Evolutionary conservation across 768 basidiomycete genomes (phyloP), one percentile per base, ranked within the genome.

Genomic region (Trametes sanguinea): DNA sequence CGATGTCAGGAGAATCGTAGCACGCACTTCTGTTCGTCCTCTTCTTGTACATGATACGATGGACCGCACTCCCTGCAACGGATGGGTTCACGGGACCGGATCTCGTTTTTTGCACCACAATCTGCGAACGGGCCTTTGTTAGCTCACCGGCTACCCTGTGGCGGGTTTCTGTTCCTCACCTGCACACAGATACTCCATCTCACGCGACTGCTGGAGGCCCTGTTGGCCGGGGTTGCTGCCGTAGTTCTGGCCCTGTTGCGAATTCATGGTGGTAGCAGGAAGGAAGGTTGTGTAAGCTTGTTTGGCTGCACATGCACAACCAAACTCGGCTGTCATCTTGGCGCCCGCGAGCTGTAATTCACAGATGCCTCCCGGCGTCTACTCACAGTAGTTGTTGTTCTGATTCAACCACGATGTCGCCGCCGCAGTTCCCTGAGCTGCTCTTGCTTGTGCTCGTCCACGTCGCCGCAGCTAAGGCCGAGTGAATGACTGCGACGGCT

Each of bases 21-120:
- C 54, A 79, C 94, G 73, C 69, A 98, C 96, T 95, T 81, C 94
- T 81, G 71, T 84, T 92, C 27, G 95, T 96, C 69, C 96, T 80
- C 76, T 95, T 97, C 78, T 98, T 98, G 77, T 97, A 98, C 93
- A 98, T 95, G 73, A 98, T 96, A 54, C 96, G 87, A 75, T 98
- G 96, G 3, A n/a, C 96, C 96, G 71, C 96, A 98, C 72, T 98
- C 94, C 67, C 91, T 83, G 77, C 96, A 98, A 59, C 96, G 89
- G 65, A 98, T 95, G 45, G 94, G 93, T 73, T 98, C 96, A 61
- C 93, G 81, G 7, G 92, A 81, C 75, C 87, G 89, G 73, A 98
- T 94, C 71, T 92, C 89, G 74, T 95, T 97, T 77, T 90, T 90
- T 1, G 89, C 90, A 62, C 93, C 92, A 73, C 95, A 98, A 72